Evolutionary conservation across 2,329 filamentous ascomycete species (phyloP), one percentile per base, ranked within the genome.

Genomic region (Fusarium sp.): DNA sequence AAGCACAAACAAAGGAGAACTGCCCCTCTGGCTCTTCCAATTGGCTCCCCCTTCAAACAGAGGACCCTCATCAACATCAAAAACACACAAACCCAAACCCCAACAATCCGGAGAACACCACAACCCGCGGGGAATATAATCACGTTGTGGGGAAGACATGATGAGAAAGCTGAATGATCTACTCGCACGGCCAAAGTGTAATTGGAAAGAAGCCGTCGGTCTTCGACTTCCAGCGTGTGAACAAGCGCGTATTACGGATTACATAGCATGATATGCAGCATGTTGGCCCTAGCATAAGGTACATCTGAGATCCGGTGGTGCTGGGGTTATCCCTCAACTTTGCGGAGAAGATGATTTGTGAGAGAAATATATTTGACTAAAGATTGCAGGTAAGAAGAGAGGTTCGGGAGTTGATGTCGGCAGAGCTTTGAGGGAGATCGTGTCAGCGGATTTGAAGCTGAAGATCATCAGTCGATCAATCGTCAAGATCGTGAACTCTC

Each of bases 221-320:
- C 56, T 63, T 68, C 50, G 66, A 63, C 25, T 50, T 68, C 66
- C 66, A 67, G 37, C 21, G 50, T 38, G 23, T 38, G 25, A 53
- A 54, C 40, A 32, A 15, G 15, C 38, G 35, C 32, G 40, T 18
- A 54, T 68, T 68, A 47, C 25, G 35, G 28, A 62, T 68, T 68
- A 54, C 56, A 63, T 19, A 49, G 38, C 52, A 33, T 23, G 28
- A 33, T 43, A 10, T 32, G 38, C 38, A 67, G 47, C 46, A 38
- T 35, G 64, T 30, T 38, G n/a, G 46, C 35, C 44, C 64, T 23
- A 32, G 53, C 23, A 60, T 3, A 19, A 21, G 30, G 16, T 16
- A 5, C 62, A 67, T 60, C 46, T 49, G 11, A 68, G 63, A 68
- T 67, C 40, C 64, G 25, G 30, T 19, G 30, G 23, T 58, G 25